Conservation (phyloP, 768 basidiomycete genomes). For the Suillus subaureus region DNA sequence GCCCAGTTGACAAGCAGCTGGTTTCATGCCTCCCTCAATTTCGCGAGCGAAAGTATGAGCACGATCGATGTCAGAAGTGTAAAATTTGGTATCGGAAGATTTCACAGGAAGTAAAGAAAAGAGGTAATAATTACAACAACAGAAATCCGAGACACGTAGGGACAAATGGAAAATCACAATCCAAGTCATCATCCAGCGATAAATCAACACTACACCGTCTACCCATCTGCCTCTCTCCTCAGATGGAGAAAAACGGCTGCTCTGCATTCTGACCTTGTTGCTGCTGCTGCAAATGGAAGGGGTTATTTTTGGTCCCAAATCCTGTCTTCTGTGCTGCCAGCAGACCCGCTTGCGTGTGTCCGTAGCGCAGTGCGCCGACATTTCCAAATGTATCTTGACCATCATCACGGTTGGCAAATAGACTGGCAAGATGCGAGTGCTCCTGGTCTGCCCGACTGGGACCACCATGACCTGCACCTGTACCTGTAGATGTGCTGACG, state of each 20-base stretch:
- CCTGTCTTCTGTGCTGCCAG: constrained; percentile 51
- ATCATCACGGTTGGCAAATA: constrained; percentile 89
- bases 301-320: constrained; percentile 59
- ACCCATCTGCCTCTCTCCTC: constrained; percentile 22
- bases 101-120: constrained; percentile 7
- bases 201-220: constrained; percentile 2
- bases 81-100: constrained; percentile 1
- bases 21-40: neutral
- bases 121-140: neutral
- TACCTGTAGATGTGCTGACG: constrained; percentile 26
- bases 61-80: neutral
- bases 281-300: constrained; percentile 60
- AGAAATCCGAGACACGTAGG: constrained; percentile 1
- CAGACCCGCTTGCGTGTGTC: constrained; percentile 57
- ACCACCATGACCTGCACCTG: constrained; percentile 20
- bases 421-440: constrained; percentile 70
- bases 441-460: constrained; percentile 63
- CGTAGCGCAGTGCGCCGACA: constrained; percentile 73
- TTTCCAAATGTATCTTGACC: constrained; percentile 98
- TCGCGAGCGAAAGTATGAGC: neutral
- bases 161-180: constrained; percentile 11
- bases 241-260: constrained; percentile 84
- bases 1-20: too few relatives aligned
- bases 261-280: constrained; percentile 56
- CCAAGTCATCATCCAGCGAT: constrained; percentile 13